Evolutionary conservation across 768 basidiomycete species (phyloP).

Genomic region (Russula virescens): DNA sequence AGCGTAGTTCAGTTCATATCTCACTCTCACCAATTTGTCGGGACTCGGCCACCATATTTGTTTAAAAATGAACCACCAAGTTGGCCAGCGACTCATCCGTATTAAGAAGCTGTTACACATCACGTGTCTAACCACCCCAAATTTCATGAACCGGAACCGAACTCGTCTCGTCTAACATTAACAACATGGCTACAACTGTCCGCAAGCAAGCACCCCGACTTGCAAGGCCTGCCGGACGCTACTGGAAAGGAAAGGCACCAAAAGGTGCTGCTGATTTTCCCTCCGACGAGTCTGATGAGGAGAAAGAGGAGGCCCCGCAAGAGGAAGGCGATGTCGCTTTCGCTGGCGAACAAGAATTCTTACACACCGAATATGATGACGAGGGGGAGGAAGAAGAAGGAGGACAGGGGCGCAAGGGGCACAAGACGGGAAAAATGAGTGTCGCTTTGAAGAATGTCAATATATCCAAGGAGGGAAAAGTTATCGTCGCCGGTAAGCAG

Average conservation of each 20-base stretch:
- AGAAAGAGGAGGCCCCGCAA: constrained; percentile 33
- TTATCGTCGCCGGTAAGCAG: constrained; percentile 70
- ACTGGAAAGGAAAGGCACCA: constrained; percentile 88
- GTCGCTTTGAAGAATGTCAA: constrained; percentile 74
- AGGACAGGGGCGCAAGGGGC: constrained; percentile 27
- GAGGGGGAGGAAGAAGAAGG: constrained; percentile 33
- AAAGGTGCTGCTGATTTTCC: constrained; percentile 57
- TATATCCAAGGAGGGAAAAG: constrained; percentile 74
- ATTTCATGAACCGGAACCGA: neutral
- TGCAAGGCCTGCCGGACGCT: constrained; percentile 75
- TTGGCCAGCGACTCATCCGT: neutral
- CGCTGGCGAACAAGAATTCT: constrained; percentile 51
- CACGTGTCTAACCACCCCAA: neutral
- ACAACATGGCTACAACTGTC: constrained; percentile 22
- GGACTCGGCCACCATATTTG: neutral
- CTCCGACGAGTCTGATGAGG: constrained; percentile 50
- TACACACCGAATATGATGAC: constrained; percentile 41
- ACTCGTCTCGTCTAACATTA: neutral
- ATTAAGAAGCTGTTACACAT: neutral
- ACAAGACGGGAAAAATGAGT: constrained; percentile 46
- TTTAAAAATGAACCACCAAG: neutral
- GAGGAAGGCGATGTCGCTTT: constrained; percentile 52
- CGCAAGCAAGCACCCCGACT: constrained; percentile 74
- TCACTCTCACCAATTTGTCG: neutral
- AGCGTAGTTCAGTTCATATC: too few species aligned